Evolutionary conservation across 495 filamentous ascomycete genomes (phyloP), one percentile per base, ranked within the genome.

Genomic region (Terfezia claveryi): DNA sequence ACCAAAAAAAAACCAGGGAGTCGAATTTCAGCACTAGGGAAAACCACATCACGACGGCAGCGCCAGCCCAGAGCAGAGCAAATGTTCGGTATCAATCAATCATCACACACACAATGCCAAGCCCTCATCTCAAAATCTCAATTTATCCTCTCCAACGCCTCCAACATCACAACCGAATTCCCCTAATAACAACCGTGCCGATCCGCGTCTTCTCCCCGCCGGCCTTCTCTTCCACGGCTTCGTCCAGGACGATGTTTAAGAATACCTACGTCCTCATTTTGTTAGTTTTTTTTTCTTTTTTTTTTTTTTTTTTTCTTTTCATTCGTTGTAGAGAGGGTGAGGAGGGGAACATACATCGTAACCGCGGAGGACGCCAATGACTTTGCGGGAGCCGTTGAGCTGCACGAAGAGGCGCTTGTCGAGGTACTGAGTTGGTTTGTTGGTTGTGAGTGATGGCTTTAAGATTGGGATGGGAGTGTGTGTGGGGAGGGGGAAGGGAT

Each of bases 341-440:
- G n/a, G 50, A 58, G 52, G 37, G 23, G 53, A 32, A 37, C 81
- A 53, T 71, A 95, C 91, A 80, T 98, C 91, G 69, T 95, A 98
- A 56, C 91, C 91, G 61, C 91, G 76, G 49, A 98, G 76, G 41
- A 94, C 78, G 60, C 91, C 91, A 68, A 94, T 83, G 60, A 98
- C 92, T 72, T 93, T 94, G 66, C 91, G 83, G 70, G 85, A 89
- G 66, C 92, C 91, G 72, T 98, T 96, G 58, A 98, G 72, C 69
- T 98, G 87, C 65, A 94, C 86, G 70, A 94, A 94, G 66, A 98
- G 77, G 68, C 92, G 79, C 76, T 98, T 98, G 74, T 96, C 91
- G 73, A 98, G 87, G 72, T 98, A 98, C 91, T 98, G 68, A 59
- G 56, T 66, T 57, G 62, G 59, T 51, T 27, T 37, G 20, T 20